Percentiles rank a stretch among this genome's conserved stretches.
phyloP scores from a whole-genome alignment of 306 rosid genomes.

The Prunus armeniaca region DNA sequence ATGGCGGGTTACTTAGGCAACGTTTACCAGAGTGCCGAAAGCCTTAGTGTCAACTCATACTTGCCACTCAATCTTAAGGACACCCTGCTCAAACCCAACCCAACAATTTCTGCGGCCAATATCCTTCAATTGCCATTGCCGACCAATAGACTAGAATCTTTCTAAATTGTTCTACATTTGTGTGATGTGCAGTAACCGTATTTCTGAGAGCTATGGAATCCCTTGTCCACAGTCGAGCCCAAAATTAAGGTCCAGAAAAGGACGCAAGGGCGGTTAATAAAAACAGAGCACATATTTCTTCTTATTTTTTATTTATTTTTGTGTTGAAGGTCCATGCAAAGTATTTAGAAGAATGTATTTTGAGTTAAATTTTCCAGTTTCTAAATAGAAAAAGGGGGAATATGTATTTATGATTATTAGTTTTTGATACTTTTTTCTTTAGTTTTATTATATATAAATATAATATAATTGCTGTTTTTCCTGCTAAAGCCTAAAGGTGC shows the following conservation, averaged over 20 bases:
- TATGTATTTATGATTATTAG: no score
- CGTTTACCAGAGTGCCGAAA: slow-evolving; percentile 19
- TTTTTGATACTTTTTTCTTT: no score
- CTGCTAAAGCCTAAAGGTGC: background rate
- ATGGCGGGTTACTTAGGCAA: slow-evolving; percentile 12
- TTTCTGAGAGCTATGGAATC: background rate
- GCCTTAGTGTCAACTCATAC: background rate
- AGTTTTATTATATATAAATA: no score
- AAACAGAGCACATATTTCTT: background rate
- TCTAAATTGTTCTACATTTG: no score
- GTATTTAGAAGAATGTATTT: background rate
- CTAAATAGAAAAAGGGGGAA: no score
- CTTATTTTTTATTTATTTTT: background rate
- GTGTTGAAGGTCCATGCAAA: background rate
- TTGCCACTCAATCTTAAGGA: background rate
- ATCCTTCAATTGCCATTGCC: background rate
- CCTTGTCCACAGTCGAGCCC: no score
- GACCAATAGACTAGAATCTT: background rate
- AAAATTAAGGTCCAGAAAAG: no score
- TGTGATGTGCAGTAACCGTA: no score
- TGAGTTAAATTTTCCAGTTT: no score
- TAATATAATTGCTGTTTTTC: no score
- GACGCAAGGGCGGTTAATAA: no score
- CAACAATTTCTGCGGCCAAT: background rate
- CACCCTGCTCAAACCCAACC: no score